Evolutionary conservation across 805 yeast genomes (phyloP).

Genomic region (Phaffomyces thermotolerans): DNA sequence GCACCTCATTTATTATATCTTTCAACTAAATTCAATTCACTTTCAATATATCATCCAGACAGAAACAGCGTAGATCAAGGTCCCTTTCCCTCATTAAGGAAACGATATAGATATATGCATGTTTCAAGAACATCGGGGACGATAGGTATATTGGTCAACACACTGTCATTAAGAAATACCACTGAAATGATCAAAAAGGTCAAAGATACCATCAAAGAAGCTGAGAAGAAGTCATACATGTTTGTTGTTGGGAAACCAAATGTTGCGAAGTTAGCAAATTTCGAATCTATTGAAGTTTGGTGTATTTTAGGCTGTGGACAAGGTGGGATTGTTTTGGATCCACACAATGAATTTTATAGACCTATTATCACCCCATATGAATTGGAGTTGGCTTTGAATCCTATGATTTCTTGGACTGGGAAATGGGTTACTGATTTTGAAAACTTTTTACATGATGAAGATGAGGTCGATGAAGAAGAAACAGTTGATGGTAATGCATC

Average conservation of each 20-base stretch:
- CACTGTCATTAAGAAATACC: slow-evolving; percentile 75
- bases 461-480: slow-evolving; percentile 22
- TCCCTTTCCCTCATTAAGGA: slow-evolving; percentile 73
- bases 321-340: slow-evolving; percentile 84
- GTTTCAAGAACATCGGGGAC: slow-evolving; percentile 88
- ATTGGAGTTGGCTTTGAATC: slow-evolving; percentile 67
- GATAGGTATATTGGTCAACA: slow-evolving; percentile 84
- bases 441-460: slow-evolving; percentile 36
- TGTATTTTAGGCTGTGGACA: slow-evolving; percentile 91
- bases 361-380: slow-evolving; percentile 96
- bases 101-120: slow-evolving; percentile 80
- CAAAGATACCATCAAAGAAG: slow-evolving; percentile 51
- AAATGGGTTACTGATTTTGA: slow-evolving; percentile 84
- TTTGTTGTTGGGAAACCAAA: slow-evolving; percentile 98
- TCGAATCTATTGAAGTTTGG: slow-evolving; percentile 93
- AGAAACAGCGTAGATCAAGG: slow-evolving; percentile 35
- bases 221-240: slow-evolving; percentile 87
- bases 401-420: slow-evolving; percentile 84
- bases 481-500: slow-evolving; percentile 10
- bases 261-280: slow-evolving; percentile 93
- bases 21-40: slow-evolving; percentile 57
- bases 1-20: slow-evolving; percentile 72
- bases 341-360: slow-evolving; percentile 70
- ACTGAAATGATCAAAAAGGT: slow-evolving; percentile 56
- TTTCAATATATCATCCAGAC: slow-evolving; percentile 43